These are phyloP conservation scores for Tetraselmis chui DNA, from an alignment of 139 green algal species.

Conservation along the genomic window DNA sequence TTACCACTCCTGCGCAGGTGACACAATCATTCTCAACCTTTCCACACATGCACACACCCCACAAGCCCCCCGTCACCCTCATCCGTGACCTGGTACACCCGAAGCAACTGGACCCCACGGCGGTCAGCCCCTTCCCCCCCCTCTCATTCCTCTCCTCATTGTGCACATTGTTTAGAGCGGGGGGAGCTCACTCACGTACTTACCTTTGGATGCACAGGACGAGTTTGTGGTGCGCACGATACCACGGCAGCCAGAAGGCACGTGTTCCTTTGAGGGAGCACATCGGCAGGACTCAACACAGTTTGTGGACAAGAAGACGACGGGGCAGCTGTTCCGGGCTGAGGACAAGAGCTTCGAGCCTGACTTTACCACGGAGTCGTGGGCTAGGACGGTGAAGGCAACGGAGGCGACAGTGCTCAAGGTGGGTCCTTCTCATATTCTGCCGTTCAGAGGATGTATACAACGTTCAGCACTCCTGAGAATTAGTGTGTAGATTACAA, in stretches of 20 bases:
- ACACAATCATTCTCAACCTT: not conserved
- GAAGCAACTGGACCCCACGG: not conserved
- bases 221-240: not conserved
- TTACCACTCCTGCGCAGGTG: not conserved
- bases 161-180: too few relatives aligned
- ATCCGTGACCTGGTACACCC: not conserved
- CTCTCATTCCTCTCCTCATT: too few relatives aligned
- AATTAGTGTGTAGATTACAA: too few relatives aligned
- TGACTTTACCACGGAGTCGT: not conserved
- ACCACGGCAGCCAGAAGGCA: not conserved
- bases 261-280: not conserved
- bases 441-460: too few relatives aligned
- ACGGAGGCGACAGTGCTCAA: not conserved
- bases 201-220: not conserved
- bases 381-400: not conserved
- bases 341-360: not conserved
- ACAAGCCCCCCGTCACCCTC: not conserved
- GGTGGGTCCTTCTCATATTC: too few relatives aligned
- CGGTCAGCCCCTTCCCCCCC: not conserved
- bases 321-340: not conserved
- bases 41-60: not conserved
- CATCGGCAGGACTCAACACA: not conserved
- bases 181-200: too few relatives aligned
- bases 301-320: not conserved
- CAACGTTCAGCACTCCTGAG: too few relatives aligned